Percentiles rank a stretch among this genome's conserved stretches.
Evolutionary conservation across 1,284 basidiomycete species (phyloP).

Genomic region (Malassezia equina): DNA sequence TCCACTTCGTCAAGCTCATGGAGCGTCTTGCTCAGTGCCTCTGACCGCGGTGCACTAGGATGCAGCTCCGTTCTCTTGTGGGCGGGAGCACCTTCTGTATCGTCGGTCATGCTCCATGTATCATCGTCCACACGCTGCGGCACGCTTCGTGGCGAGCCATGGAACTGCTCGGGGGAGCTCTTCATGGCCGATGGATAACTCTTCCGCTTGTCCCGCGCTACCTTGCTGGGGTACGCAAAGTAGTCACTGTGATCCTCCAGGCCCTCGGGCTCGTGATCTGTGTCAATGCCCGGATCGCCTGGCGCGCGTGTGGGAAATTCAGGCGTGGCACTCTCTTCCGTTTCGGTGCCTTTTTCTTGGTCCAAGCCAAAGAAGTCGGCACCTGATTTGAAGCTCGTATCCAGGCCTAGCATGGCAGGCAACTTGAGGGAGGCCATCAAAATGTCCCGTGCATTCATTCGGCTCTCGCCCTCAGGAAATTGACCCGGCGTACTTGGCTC

Average conservation of each 20-base stretch:
- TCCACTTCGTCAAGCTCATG: conserved; percentile 45
- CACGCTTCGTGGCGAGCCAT: neutral
- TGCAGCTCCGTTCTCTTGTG: conserved; percentile 10
- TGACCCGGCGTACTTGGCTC: conserved; percentile 10
- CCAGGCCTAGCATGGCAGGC: neutral
- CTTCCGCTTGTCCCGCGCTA: neutral
- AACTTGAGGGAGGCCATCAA: conserved; percentile 1
- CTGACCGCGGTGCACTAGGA: conserved; percentile 5
- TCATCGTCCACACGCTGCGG: neutral
- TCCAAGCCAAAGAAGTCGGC: neutral
- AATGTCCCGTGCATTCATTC: neutral
- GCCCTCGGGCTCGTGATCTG: neutral
- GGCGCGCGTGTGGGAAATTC: neutral
- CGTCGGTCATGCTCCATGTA: neutral
- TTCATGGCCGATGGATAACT: neutral
- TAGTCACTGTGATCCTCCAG: neutral
- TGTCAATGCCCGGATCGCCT: neutral
- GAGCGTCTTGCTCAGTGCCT: conserved; percentile 28
- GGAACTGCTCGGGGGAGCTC: neutral
- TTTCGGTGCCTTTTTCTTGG: neutral
- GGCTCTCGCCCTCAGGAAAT: conserved; percentile 2
- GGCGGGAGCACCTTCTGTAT: too few relatives aligned
- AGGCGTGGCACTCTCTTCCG: neutral
- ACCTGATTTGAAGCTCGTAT: neutral
- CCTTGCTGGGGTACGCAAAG: conserved; percentile 5